Evolutionary conservation across 805 yeast species (phyloP).

Genomic region (Cyberlindnera petersonii): DNA sequence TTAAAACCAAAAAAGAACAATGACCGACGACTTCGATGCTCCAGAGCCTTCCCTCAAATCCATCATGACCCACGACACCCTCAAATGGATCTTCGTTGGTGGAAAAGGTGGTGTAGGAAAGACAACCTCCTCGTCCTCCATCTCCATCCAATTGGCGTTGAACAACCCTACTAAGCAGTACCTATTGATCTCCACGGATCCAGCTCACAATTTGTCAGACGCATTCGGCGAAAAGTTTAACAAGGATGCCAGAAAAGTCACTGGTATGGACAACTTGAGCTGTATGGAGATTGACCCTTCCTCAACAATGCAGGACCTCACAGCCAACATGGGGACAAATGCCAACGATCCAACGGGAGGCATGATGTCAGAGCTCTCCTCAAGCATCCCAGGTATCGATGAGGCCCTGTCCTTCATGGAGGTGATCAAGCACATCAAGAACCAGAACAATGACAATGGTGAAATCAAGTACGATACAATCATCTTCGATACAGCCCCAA

Average conservation of each 20-base stretch:
- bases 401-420: conserved; percentile 98
- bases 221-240: conserved; percentile 98
- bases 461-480: conserved; percentile 70
- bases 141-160: conserved; percentile 90
- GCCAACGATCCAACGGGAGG: conserved; percentile 55
- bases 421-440: conserved; percentile 92
- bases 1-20: conserved; percentile 5
- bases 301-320: conserved; percentile 87
- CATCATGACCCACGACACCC: conserved; percentile 58
- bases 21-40: conserved; percentile 27
- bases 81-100: conserved; percentile 97
- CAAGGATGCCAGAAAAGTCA: conserved; percentile 91
- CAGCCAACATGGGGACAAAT: conserved; percentile 40
- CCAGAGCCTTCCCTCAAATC: conserved; percentile 69
- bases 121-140: conserved; percentile 93
- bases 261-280: conserved; percentile 81
- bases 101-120: conserved; percentile 99
- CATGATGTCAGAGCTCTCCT: conserved; percentile 86
- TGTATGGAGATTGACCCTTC: conserved; percentile 99
- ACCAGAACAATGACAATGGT: conserved; percentile 44
- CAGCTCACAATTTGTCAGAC: conserved; percentile 96
- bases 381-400: conserved; percentile 96
- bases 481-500: conserved; percentile 99
- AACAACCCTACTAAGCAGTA: conserved; percentile 77
- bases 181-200: conserved; percentile 91